A percentile compares a stretch with the other conserved stretches of the same genome.
Conservation (phyloP, 257 asterid species). For the Scutellaria minor region DNA sequence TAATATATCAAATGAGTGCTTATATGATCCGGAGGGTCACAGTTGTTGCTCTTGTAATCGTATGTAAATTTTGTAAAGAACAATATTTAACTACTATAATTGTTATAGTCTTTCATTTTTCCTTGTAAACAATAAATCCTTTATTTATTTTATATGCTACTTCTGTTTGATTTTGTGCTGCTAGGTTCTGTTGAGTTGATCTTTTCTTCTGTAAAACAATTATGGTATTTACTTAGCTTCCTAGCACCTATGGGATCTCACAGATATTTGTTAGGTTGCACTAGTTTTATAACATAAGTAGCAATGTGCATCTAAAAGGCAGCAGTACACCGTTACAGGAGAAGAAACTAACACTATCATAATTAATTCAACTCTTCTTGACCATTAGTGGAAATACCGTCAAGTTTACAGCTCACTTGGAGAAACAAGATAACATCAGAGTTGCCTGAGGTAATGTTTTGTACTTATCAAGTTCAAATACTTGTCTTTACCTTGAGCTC, state of each 20-base stretch:
- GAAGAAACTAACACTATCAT: constrained; percentile 2
- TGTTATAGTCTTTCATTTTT: constrained; percentile 8
- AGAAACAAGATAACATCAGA: background rate
- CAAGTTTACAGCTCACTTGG: background rate
- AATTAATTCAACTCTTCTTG: background rate
- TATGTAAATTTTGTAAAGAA: constrained; percentile 44
- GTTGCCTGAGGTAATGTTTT: constrained; percentile 11
- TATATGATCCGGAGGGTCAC: constrained; percentile 25
- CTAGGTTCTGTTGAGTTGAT: constrained; percentile 13
- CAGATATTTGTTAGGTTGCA: background rate
- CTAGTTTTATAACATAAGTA: background rate
- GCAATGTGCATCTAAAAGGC: background rate
- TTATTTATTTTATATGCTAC: constrained; percentile 1
- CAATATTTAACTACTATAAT: constrained; percentile 22
- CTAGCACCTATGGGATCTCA: constrained; percentile 9
- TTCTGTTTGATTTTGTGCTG: background rate
- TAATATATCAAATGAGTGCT: constrained; percentile 21
- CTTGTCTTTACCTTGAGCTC: constrained; percentile 16
- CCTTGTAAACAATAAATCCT: constrained; percentile 5
- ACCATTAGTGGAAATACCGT: background rate
- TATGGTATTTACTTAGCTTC: constrained; percentile 4
- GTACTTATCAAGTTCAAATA: background rate
- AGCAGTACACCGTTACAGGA: background rate
- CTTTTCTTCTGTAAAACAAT: constrained; percentile 19
- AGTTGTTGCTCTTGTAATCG: constrained; percentile 38